Evolutionary conservation across 495 filamentous ascomycete genomes (phyloP).

Genomic region (Podospora pseudocomata): DNA sequence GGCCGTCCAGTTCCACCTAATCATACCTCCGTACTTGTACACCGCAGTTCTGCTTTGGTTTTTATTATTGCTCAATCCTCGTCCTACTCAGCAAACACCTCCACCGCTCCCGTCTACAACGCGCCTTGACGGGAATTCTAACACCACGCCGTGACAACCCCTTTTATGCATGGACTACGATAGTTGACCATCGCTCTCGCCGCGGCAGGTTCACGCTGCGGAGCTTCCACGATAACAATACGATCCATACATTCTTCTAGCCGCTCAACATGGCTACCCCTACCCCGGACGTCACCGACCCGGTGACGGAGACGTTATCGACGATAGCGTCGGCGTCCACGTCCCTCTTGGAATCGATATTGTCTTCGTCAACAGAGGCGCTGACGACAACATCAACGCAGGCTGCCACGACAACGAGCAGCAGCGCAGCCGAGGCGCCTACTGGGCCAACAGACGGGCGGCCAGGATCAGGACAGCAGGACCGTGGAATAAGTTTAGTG

Average conservation of each 20-base stretch:
- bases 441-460: background rate
- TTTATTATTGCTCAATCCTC: background rate
- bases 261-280: background rate
- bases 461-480: constrained; percentile 37
- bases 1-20: background rate
- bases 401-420: constrained; percentile 2
- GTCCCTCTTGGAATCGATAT: background rate
- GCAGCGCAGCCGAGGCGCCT: background rate
- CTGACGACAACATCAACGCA: constrained; percentile 3
- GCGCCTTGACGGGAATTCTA: background rate
- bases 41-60: background rate
- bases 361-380: background rate
- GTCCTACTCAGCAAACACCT: background rate
- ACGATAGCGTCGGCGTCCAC: constrained; percentile 7
- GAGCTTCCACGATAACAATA: background rate
- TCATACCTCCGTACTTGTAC: background rate
- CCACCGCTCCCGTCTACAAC: background rate
- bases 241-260: constrained; percentile 3
- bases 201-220: background rate
- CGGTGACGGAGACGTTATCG: constrained; percentile 11
- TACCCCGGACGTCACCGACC: constrained; percentile 3
- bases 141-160: background rate
- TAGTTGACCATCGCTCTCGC: background rate
- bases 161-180: background rate
- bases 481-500: constrained; percentile 54